phyloP scores from a whole-genome alignment of 208 protist genomes.

The Leishmania martiniquensis region DNA sequence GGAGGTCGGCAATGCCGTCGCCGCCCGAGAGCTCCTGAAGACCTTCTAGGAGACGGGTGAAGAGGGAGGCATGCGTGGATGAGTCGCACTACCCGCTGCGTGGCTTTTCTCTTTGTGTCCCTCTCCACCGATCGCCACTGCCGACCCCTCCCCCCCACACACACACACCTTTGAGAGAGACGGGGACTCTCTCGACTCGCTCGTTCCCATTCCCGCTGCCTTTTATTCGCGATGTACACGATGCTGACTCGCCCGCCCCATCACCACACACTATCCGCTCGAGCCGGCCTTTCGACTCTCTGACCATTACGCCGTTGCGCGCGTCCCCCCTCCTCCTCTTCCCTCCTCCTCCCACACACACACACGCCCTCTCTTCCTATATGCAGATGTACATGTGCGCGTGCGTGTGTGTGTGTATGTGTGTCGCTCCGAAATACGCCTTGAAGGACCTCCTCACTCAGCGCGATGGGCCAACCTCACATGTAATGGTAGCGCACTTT shows the following conservation, averaged over 20 bases:
- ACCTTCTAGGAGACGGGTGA: background rate
- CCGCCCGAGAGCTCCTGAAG: conserved; percentile 37
- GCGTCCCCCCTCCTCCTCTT: background rate
- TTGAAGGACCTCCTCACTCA: no score
- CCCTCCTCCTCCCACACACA: background rate
- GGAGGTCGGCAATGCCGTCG: conserved; percentile 31
- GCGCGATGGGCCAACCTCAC: no score
- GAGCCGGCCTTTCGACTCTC: background rate
- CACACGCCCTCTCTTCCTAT: background rate
- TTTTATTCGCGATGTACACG: background rate
- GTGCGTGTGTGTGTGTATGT: background rate
- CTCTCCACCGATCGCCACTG: background rate
- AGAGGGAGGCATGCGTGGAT: background rate
- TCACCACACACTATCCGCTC: background rate
- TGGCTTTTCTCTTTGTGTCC: background rate
- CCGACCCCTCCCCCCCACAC: no score
- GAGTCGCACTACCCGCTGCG: background rate
- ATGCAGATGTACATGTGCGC: background rate
- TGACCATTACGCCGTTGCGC: background rate
- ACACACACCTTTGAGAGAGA: no score
- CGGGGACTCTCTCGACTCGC: no score
- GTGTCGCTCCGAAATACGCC: background rate
- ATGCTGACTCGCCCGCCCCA: background rate
- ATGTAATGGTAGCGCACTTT: no score
- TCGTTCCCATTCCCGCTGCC: background rate